Evolutionary conservation across 805 yeast genomes (phyloP).

Genomic region (Ogataea wickerhamii): DNA sequence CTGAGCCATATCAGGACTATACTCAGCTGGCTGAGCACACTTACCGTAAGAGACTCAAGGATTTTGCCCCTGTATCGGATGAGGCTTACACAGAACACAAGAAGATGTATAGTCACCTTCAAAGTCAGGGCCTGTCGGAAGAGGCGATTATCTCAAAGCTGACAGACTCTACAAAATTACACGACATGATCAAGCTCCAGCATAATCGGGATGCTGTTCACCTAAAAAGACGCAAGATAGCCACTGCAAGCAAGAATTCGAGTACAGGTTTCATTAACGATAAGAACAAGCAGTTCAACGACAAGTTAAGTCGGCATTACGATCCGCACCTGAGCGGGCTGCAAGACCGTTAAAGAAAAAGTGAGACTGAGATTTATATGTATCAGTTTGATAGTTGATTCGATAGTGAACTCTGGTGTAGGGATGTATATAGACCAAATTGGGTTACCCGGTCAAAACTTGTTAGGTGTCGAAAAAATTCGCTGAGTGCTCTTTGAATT

Average conservation of each 20-base stretch:
- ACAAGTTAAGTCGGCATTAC: slow-evolving; percentile 59
- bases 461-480: too few relatives aligned
- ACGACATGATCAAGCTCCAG: slow-evolving; percentile 32
- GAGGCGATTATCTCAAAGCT: slow-evolving; percentile 21
- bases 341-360: slow-evolving; percentile 16
- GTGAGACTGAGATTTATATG: too few relatives aligned
- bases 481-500: too few relatives aligned
- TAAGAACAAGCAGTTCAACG: slow-evolving; percentile 70
- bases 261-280: slow-evolving; percentile 56
- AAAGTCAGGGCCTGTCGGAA: slow-evolving; percentile 21
- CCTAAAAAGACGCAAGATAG: slow-evolving; percentile 35
- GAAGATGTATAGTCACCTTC: slow-evolving; percentile 21
- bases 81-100: slow-evolving; percentile 43
- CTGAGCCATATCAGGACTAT: slow-evolving; percentile 46
- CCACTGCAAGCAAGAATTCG: slow-evolving; percentile 31
- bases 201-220: slow-evolving; percentile 34
- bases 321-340: slow-evolving; percentile 28
- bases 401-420: too few relatives aligned
- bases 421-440: too few relatives aligned
- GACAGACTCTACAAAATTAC: slow-evolving; percentile 36
- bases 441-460: too few relatives aligned
- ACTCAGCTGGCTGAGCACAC: slow-evolving; percentile 57
- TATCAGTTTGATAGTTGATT: too few relatives aligned
- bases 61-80: slow-evolving; percentile 28
- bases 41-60: slow-evolving; percentile 49